Conservation (phyloP, 1,139 yeast species). For the Pichia sp. region DNA sequence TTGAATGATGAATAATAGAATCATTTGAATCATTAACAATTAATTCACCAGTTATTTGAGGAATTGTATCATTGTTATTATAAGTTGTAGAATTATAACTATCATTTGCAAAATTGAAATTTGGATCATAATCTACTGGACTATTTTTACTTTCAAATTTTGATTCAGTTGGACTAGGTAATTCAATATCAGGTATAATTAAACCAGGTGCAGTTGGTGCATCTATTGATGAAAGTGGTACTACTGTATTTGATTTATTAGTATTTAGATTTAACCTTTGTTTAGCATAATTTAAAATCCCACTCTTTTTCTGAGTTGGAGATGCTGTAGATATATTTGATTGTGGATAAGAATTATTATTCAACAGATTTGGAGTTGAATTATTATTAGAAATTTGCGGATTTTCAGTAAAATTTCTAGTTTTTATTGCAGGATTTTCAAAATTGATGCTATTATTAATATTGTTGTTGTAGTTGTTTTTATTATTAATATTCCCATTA, state of each 20-base stretch:
- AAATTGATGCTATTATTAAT: not conserved
- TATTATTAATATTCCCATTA: too few relatives aligned
- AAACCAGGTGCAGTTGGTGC: not conserved
- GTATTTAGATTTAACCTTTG: not conserved
- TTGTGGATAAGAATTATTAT: not conserved
- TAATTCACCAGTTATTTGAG: not conserved
- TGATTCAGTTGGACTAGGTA: not conserved
- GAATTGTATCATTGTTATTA: not conserved
- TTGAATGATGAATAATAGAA: not conserved
- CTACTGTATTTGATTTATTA: too few relatives aligned
- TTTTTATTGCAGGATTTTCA: slow-evolving; percentile 1
- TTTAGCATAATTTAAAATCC: slow-evolving; percentile 6
- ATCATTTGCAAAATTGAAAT: not conserved
- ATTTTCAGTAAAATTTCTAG: slow-evolving; percentile 24
- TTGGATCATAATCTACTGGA: not conserved
- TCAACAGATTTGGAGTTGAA: slow-evolving; percentile 9
- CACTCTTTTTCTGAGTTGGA: slow-evolving; percentile 1
- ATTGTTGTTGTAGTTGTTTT: not conserved
- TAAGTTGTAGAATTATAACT: not conserved
- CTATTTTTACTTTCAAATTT: not conserved
- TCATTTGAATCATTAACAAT: not conserved
- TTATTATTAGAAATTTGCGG: slow-evolving; percentile 9
- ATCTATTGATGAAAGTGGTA: too few relatives aligned
- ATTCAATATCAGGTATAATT: slow-evolving; percentile 2
- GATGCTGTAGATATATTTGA: not conserved